A percentile compares a stretch with the other conserved stretches of the same genome.
These are phyloP conservation scores for Phalaenopsis equestris DNA, from an alignment of 106 monocot genomes.

Conservation along the genomic window DNA sequence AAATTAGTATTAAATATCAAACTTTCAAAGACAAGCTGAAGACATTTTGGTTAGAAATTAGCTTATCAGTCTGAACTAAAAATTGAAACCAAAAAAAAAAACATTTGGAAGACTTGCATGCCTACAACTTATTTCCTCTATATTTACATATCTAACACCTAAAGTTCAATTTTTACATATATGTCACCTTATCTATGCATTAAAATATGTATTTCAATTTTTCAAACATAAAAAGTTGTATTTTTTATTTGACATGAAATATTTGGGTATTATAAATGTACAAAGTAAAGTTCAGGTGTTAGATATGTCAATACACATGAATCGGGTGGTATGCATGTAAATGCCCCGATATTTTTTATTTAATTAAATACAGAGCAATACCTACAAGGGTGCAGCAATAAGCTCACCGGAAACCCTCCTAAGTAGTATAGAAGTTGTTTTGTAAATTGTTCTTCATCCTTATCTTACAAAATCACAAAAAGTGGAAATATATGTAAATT, in stretches of 20 bases:
- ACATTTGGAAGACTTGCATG: too few species aligned
- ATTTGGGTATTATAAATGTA: too few species aligned
- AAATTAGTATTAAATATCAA: not conserved
- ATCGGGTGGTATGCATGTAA: too few species aligned
- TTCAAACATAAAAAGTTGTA: too few species aligned
- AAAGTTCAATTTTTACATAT: too few species aligned
- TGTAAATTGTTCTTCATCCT: constrained; percentile 86
- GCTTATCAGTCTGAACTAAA: not conserved
- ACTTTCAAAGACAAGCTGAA: not conserved
- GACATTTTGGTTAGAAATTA: not conserved
- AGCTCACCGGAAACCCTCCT: constrained; percentile 99
- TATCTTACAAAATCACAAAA: constrained; percentile 53
- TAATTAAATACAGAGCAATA: constrained; percentile 42
- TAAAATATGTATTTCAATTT: too few species aligned
- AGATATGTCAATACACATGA: too few species aligned
- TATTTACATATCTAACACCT: too few species aligned
- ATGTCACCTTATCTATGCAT: too few species aligned
- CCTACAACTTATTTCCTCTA: too few species aligned
- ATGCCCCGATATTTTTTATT: not conserved
- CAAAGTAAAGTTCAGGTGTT: too few species aligned
- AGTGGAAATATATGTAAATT: not conserved
- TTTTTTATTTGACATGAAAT: too few species aligned
- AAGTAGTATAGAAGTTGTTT: constrained; percentile 90
- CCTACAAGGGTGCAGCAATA: constrained; percentile 85
- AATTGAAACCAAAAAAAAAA: not conserved